Conservation (phyloP, 2,329 filamentous ascomycete genomes). For the Fusarium marasasianum region DNA sequence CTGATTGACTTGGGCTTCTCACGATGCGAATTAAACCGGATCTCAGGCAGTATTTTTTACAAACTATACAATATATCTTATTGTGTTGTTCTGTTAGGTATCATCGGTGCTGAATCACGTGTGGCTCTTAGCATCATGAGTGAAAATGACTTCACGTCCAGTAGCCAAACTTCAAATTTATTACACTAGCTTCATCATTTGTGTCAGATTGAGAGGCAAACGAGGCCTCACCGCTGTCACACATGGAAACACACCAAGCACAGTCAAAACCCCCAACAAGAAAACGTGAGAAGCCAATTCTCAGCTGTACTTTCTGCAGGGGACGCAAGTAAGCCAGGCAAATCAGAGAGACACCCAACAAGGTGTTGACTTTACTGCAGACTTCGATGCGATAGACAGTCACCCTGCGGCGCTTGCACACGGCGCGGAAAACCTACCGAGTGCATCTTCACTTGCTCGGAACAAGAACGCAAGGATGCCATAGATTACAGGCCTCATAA, state of each 20-base stretch:
- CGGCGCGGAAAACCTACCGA: background rate
- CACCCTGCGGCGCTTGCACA: constrained; percentile 10
- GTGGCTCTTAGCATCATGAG: background rate
- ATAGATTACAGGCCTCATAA: constrained; percentile 24
- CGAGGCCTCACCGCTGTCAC: background rate
- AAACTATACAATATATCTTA: background rate
- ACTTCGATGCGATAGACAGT: constrained; percentile 20
- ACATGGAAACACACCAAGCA: background rate
- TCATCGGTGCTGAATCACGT: background rate
- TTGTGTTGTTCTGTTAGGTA: background rate
- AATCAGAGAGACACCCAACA: background rate
- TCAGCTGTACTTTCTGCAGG: constrained; percentile 9
- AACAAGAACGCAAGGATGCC: constrained; percentile 28
- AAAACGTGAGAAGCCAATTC: background rate
- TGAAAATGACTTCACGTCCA: background rate
- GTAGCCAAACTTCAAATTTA: background rate
- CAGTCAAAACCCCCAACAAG: background rate
- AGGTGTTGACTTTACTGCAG: background rate
- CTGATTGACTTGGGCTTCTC: background rate
- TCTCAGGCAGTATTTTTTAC: background rate
- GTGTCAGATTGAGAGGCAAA: background rate
- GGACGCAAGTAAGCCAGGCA: background rate
- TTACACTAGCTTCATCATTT: background rate
- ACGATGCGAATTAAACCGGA: background rate
- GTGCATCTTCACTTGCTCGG: constrained; percentile 3